Percentiles rank a stretch among this genome's conserved stretches.
These are phyloP conservation scores for Pyrus pyrifolia DNA, from an alignment of 306 rosid species.

Conservation along the genomic window DNA sequence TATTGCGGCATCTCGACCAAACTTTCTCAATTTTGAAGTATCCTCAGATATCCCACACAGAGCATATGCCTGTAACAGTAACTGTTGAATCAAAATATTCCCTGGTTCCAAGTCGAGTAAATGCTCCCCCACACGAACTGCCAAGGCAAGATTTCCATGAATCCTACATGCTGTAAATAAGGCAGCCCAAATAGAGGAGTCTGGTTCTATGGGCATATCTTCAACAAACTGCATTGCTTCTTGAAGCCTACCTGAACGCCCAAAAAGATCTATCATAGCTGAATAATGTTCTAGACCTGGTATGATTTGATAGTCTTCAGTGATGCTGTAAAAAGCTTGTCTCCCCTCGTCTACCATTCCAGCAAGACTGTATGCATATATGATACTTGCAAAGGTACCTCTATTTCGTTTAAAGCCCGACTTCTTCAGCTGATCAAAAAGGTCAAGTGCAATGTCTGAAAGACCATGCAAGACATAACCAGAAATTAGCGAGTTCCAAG, in stretches of 20 bases:
- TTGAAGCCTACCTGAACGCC: conserved; percentile 77
- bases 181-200: conserved; percentile 60
- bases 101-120: conserved; percentile 63
- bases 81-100: conserved; percentile 35
- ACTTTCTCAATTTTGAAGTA: conserved; percentile 38
- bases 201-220: conserved; percentile 71
- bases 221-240: conserved; percentile 67
- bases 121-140: conserved; percentile 53
- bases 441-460: conserved; percentile 51
- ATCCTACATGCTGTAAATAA: conserved; percentile 71
- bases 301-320: conserved; percentile 45
- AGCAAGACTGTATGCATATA: conserved; percentile 64
- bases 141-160: conserved; percentile 55
- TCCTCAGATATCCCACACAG: conserved; percentile 49
- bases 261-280: conserved; percentile 66
- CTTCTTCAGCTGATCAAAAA: conserved; percentile 57
- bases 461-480: conserved; percentile 70
- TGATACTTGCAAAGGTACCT: conserved; percentile 69
- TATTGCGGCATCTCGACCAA: conserved; percentile 41
- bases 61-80: conserved; percentile 57
- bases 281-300: conserved; percentile 75
- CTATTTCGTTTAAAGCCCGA: conserved; percentile 56
- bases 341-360: conserved; percentile 67
- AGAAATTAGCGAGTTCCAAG: conserved; percentile 78
- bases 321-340: conserved; percentile 49